Conservation (phyloP, 2,329 filamentous ascomycete species). For the Alternaria incomplexa region DNA sequence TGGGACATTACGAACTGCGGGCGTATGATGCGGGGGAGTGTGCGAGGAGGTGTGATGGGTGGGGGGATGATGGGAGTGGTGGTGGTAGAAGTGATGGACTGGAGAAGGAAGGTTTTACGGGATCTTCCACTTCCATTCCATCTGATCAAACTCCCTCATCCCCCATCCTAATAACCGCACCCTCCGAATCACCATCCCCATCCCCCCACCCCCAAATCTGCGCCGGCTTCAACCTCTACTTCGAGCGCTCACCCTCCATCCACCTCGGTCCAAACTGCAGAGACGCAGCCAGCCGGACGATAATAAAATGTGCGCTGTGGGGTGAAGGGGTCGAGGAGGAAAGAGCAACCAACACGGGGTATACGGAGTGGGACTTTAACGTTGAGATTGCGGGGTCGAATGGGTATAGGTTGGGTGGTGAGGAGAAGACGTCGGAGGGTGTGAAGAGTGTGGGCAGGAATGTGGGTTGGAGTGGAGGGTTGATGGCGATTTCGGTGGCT, state of each 20-base stretch:
- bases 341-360: background rate
- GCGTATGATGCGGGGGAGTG: slow-evolving; percentile 1
- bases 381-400: slow-evolving; percentile 7
- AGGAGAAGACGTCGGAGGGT: background rate
- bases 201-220: background rate
- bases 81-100: no score
- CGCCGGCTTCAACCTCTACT: slow-evolving; percentile 11
- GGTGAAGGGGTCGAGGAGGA: background rate
- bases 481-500: background rate
- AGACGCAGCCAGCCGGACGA: background rate
- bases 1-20: background rate
- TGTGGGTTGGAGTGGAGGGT: background rate
- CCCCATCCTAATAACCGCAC: no score
- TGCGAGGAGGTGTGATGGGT: background rate
- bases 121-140: no score
- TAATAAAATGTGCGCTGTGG: slow-evolving; percentile 13
- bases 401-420: background rate
- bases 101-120: no score
- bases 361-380: slow-evolving; percentile 6
- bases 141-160: no score
- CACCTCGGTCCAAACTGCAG: background rate
- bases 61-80: no score
- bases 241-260: slow-evolving; percentile 4
- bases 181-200: no score
- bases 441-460: background rate